Base-by-base conservation (phyloP, 2,329 filamentous ascomycete genomes). In the Sclerotiophoma versabilis region DNA sequence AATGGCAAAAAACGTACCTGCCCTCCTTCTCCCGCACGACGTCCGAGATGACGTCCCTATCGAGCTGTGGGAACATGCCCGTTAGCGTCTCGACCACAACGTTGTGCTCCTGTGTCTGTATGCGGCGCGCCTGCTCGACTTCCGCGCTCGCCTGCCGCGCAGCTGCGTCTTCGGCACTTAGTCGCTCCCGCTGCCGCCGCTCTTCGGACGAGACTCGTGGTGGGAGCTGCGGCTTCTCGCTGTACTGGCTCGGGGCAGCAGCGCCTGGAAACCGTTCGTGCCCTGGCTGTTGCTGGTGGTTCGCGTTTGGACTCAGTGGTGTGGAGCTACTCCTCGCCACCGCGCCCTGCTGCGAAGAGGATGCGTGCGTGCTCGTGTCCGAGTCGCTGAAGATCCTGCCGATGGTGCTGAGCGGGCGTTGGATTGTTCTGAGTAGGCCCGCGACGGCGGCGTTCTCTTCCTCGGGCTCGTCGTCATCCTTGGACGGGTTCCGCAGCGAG, bases 301-400 rank as follows among this genome's bases (percentile, higher is more conserved):
- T 8, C 3, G 37, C 38, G 10, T 49, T 54, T 63, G 74, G 84
- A 30, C 76, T 86, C 42, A 82, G 75, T 6, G 81, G 76, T 14
- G 81, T 80, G 27, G 74, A 78, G 2, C 76, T 77, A 25, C 80
- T 77, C 47, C 78, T 76, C 9, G 80, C 79, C 29, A 80, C 80
- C n/a, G 75, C 57, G 3, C 74, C 75, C 6, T 79, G 76, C 58
- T 58, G 62, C 58, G 58, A 71, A 55, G 54, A 53, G 5, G 60
- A 32, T 32, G 58, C 25, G 19, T 57, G 26, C 0, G 66, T 63
- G 67, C 58, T 75, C 58, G 87, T 87, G 59, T 91, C 95, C 0
- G 91, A 92, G n/a, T n/a, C n/a, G n/a, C n/a, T n/a, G 76, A 99
- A 98, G 58, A 99, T 98, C 46, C 93, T 86, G 3, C 95, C 95